A percentile compares a stretch with the other conserved stretches of the same genome.
These are phyloP conservation scores for Dysphania ambrosioides DNA, from an alignment of 148 eudicot species.

Conservation along the genomic window DNA sequence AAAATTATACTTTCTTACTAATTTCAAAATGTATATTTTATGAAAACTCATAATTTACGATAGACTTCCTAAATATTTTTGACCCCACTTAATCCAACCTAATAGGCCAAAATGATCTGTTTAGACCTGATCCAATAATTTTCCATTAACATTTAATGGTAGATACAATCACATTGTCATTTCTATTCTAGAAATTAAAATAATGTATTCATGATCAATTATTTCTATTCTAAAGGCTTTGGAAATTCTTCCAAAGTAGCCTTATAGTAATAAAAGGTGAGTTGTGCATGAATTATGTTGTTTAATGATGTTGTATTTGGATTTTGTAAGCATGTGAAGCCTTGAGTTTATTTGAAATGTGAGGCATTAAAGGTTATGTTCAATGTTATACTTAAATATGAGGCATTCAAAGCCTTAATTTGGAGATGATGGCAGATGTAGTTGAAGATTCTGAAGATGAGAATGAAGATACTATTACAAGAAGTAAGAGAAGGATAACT, in stretches of 20 bases:
- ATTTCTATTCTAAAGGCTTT: conserved; percentile 73
- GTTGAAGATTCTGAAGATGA: conserved; percentile 93
- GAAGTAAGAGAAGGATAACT: conserved; percentile 27
- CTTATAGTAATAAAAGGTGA: conserved; percentile 62
- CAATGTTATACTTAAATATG: neutral
- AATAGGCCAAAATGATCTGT: too few relatives aligned
- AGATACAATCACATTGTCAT: too few relatives aligned
- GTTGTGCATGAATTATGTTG: neutral
- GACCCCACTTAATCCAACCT: too few relatives aligned
- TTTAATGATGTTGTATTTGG: neutral
- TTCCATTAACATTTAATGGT: too few relatives aligned
- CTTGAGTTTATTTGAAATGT: too few relatives aligned
- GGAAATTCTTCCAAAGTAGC: conserved; percentile 77
- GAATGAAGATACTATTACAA: conserved; percentile 27
- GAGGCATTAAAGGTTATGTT: neutral
- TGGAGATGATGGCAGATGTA: conserved; percentile 76
- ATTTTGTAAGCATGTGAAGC: neutral
- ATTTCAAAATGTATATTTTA: too few relatives aligned
- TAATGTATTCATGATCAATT: too few relatives aligned
- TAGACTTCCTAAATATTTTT: too few relatives aligned
- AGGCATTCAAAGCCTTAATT: conserved; percentile 42
- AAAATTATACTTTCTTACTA: too few relatives aligned
- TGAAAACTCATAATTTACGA: too few relatives aligned
- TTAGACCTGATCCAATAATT: too few relatives aligned
- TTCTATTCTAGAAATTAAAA: too few relatives aligned